Evolutionary conservation across 495 filamentous ascomycete species (phyloP).

Genomic region (Pyrenula massariospora): DNA sequence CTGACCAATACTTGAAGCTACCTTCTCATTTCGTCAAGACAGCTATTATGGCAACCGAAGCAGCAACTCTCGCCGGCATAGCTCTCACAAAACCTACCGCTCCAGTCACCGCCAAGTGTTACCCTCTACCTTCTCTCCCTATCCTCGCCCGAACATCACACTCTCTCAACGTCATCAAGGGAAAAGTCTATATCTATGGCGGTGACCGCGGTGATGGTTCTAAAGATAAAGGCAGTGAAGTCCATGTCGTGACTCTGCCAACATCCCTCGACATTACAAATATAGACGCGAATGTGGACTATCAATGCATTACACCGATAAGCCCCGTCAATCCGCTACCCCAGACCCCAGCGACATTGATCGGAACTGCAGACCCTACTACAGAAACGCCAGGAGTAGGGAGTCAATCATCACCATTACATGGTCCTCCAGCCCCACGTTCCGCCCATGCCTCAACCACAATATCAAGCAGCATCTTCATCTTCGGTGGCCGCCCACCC

Average conservation of each 20-base stretch:
- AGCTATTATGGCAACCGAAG: background rate
- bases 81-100: background rate
- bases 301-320: background rate
- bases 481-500: background rate
- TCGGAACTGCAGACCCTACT: background rate
- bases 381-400: background rate
- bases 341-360: background rate
- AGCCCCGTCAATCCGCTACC: background rate
- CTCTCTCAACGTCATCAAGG: background rate
- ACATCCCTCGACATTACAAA: background rate
- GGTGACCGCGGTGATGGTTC: background rate
- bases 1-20: no score
- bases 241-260: background rate
- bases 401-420: background rate
- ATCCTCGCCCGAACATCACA: background rate
- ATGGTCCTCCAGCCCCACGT: background rate
- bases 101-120: background rate
- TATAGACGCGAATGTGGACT: background rate
- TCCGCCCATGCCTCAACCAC: background rate
- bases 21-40: no score
- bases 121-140: background rate
- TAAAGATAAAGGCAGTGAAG: background rate
- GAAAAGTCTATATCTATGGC: background rate
- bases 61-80: background rate
- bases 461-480: background rate